These are phyloP conservation scores for Penicillium freii DNA, from an alignment of 2,329 filamentous ascomycete genomes.

Conservation along the genomic window DNA sequence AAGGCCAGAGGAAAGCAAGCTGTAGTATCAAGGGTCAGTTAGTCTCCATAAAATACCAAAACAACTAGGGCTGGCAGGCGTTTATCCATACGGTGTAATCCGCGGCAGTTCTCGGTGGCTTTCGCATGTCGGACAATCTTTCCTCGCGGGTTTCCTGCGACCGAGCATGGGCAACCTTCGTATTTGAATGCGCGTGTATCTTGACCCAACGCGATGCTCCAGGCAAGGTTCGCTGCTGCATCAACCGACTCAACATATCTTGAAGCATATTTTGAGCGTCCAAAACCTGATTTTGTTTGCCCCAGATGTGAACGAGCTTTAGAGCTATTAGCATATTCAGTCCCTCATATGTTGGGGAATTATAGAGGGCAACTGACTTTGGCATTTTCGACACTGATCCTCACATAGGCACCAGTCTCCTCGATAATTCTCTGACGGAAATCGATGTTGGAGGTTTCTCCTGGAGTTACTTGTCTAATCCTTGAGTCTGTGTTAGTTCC, in stretches of 20 bases:
- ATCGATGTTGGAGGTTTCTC: neutral
- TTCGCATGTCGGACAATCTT: neutral
- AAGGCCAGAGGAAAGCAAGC: slow-evolving; percentile 40
- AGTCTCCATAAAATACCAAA: neutral
- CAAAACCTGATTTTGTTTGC: neutral
- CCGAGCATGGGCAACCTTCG: neutral
- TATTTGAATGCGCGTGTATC: slow-evolving; percentile 1
- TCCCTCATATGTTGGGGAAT: neutral
- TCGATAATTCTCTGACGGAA: neutral
- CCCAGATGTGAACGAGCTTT: slow-evolving; percentile 6
- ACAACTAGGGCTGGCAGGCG: neutral
- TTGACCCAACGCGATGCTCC: neutral
- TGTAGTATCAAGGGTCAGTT: neutral
- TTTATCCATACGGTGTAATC: neutral
- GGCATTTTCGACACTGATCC: neutral
- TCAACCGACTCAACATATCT: neutral
- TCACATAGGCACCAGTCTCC: neutral
- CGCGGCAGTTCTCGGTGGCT: neutral
- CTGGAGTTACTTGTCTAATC: neutral
- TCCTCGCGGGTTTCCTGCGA: neutral
- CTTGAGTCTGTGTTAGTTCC: neutral
- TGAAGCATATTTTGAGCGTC: neutral
- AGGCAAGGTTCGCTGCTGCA: neutral
- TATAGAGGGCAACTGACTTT: neutral
- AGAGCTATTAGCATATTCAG: neutral